A percentile compares a stretch with the other conserved stretches of the same genome.
These are phyloP conservation scores for Boletus huronensis DNA, from an alignment of 768 basidiomycete genomes.

Conservation along the genomic window DNA sequence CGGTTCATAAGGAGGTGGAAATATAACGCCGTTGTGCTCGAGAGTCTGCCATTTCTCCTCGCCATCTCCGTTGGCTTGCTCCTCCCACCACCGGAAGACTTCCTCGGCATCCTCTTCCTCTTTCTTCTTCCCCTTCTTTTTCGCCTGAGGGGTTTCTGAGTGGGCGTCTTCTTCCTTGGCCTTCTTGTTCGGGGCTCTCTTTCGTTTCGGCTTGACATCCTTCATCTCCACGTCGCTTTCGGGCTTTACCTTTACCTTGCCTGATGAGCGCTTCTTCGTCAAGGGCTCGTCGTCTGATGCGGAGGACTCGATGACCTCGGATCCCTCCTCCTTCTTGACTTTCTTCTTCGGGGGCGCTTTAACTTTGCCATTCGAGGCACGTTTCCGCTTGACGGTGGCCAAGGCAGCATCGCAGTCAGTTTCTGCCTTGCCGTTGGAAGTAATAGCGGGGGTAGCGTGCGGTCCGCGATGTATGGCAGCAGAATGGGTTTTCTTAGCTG, in stretches of 20 bases:
- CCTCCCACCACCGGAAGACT: slow-evolving; percentile 87
- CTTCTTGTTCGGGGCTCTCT: slow-evolving; percentile 51
- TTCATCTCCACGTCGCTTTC: slow-evolving; percentile 49
- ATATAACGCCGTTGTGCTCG: slow-evolving; percentile 90
- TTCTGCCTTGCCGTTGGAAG: slow-evolving; percentile 40
- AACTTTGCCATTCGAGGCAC: slow-evolving; percentile 41
- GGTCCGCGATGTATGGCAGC: slow-evolving; percentile 40
- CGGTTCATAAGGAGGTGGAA: slow-evolving; percentile 91
- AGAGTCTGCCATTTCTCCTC: slow-evolving; percentile 92
- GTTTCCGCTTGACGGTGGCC: slow-evolving; percentile 44
- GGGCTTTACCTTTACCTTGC: slow-evolving; percentile 40
- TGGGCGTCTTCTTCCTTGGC: slow-evolving; percentile 43
- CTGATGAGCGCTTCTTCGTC: slow-evolving; percentile 21
- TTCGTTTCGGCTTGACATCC: slow-evolving; percentile 42
- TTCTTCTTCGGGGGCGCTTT: slow-evolving; percentile 66
- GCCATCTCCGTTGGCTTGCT: slow-evolving; percentile 67
- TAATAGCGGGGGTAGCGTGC: slow-evolving; percentile 30
- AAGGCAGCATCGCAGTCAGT: slow-evolving; percentile 42
- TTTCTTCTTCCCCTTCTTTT: slow-evolving; percentile 55
- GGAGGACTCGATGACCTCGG: slow-evolving; percentile 15
- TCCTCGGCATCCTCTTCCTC: slow-evolving; percentile 63
- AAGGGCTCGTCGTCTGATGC: slow-evolving; percentile 37
- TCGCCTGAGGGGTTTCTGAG: slow-evolving; percentile 46
- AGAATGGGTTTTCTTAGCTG: slow-evolving; percentile 47
- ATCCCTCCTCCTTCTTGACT: slow-evolving; percentile 50